A percentile compares a stretch with the other conserved stretches of the same genome.
Conservation (phyloP, 768 basidiomycete genomes). For the Amanita subjunquillea region DNA sequence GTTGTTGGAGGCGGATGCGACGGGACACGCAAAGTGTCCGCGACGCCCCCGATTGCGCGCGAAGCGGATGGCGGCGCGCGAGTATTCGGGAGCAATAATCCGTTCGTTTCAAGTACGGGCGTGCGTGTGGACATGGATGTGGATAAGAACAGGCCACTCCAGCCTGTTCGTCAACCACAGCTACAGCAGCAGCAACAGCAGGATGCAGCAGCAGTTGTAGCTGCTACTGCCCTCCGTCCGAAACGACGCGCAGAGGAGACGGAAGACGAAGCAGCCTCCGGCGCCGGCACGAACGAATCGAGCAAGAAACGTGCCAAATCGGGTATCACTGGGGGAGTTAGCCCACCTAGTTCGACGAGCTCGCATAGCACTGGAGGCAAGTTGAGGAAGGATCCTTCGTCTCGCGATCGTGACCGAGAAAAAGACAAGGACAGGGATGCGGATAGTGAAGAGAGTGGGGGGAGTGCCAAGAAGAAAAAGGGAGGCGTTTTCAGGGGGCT, state of each 20-base stretch:
- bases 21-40: constrained; percentile 64
- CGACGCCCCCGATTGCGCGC: constrained; percentile 70
- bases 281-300: constrained; percentile 37
- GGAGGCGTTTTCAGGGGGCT: constrained; percentile 66
- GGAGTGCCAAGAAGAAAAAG: constrained; percentile 49
- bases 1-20: constrained; percentile 38
- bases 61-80: constrained; percentile 23
- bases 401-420: not conserved
- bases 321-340: not conserved
- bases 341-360: not conserved
- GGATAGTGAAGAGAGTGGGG: constrained; percentile 23
- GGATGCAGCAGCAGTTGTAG: constrained; percentile 24
- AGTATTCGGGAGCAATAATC: not conserved
- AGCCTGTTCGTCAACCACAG: too few species aligned
- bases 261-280: not conserved
- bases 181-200: constrained; percentile 7
- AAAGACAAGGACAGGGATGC: constrained; percentile 9
- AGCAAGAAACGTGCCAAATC: constrained; percentile 27
- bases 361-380: constrained; percentile 19
- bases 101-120: not conserved
- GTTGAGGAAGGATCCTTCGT: constrained; percentile 31
- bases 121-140: not conserved
- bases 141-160: not conserved
- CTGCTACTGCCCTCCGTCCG: constrained; percentile 9
- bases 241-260: constrained; percentile 42